These are phyloP conservation scores for Cordyceps fumosorosea DNA, from an alignment of 2,329 filamentous ascomycete species.

Conservation along the genomic window DNA sequence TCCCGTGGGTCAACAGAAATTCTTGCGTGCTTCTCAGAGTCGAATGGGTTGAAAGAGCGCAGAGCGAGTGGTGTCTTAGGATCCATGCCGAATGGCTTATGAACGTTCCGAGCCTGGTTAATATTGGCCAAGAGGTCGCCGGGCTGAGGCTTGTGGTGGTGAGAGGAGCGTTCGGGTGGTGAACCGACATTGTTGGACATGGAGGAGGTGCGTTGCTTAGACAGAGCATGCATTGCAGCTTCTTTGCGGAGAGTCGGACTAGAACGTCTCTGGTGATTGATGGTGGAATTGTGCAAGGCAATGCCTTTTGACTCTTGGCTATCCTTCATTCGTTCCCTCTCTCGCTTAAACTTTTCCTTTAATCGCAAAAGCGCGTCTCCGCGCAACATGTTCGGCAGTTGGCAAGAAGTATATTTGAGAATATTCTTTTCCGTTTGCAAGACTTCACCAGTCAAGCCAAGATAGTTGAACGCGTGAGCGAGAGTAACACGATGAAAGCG, in stretches of 20 bases:
- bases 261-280: conserved; percentile 61
- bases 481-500: conserved; percentile 91
- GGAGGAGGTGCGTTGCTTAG: conserved; percentile 39
- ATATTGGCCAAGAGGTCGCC: conserved; percentile 78
- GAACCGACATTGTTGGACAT: conserved; percentile 34
- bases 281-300: conserved; percentile 76
- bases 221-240: conserved; percentile 63
- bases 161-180: conserved; percentile 34
- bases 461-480: conserved; percentile 88
- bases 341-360: conserved; percentile 86
- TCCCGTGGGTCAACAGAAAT: conserved; percentile 64
- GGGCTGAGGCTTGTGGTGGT: conserved; percentile 51
- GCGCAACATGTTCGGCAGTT: conserved; percentile 83
- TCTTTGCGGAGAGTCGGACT: conserved; percentile 73
- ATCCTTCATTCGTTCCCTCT: conserved; percentile 72
- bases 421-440: conserved; percentile 88
- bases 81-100: conserved; percentile 29
- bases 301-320: conserved; percentile 85
- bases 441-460: conserved; percentile 87
- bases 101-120: conserved; percentile 58
- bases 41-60: conserved; percentile 49
- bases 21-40: conserved; percentile 42
- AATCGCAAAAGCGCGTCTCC: conserved; percentile 75
- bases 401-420: conserved; percentile 85
- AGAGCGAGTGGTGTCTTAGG: conserved; percentile 41